Base-by-base conservation (phyloP, 768 basidiomycete genomes). In the Suillus spraguei region DNA sequence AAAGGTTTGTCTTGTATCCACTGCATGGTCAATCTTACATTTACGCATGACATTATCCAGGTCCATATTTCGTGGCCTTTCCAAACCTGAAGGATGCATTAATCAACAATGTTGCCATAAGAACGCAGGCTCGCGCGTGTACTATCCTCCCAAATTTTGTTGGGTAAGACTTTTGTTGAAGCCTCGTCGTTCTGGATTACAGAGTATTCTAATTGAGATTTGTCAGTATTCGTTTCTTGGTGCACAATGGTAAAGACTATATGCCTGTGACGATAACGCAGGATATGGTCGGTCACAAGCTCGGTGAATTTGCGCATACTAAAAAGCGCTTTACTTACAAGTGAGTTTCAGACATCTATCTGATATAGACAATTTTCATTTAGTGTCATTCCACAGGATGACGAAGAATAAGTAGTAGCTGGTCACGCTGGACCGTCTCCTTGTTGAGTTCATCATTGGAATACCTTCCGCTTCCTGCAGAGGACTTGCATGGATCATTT, bases 271-370 rank as follows among this genome's bases (percentile, higher is more conserved):
- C 83, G 50, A 83, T 99, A 67, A 95, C 92, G 4, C 94, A 96
- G 74, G 97, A 98, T 75, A 99, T 99, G 97, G 94, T 99, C 2
- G 97, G 97, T 0, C 96, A 99, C 75, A 99, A 99, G 76, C 77
- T 99, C 60, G 97, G 97, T 60, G 95, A 98, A 81, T 98, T 99
- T 76, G 80, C 94, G 46, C 86, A 89, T 68, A 98, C 96, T 41
- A 89, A 90, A 79, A 95, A 94, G 76, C 85, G 85, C 61, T 96
- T 95, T 75, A 85, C 81, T 38, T 95, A 88, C 80, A 91, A 87
- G 95, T 95, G 73, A 73, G 92, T 87, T 65, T 56, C 28, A 49
- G 14, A 14, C 33, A 36, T 22, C 17, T 14, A 59, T 60, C 39
- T 36, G 20, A n/a, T 53, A 1, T 22, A 44, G 17, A 2, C 9